A percentile compares a stretch with the other conserved stretches of the same genome.
Conservation (phyloP, 768 basidiomycete genomes). For the Pulveroboletus sp. region DNA sequence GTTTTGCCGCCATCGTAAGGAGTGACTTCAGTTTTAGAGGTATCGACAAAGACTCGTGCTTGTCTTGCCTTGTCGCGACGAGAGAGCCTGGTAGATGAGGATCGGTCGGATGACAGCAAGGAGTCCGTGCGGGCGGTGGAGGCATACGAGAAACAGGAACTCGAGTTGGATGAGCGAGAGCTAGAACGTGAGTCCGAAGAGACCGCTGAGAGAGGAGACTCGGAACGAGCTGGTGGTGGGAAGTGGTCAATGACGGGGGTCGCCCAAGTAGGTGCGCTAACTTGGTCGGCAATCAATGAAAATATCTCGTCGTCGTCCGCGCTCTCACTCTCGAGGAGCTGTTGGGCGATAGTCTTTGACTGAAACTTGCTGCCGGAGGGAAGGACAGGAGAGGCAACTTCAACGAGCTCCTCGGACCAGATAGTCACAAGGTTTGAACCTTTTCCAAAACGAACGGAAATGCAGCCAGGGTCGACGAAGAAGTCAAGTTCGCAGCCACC, state of each 20-base stretch:
- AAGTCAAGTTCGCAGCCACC: conserved; percentile 74
- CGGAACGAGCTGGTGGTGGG: conserved; percentile 48
- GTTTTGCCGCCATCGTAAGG: conserved; percentile 89
- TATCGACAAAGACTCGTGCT: conserved; percentile 71
- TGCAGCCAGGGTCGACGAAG: conserved; percentile 77
- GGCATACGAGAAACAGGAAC: conserved; percentile 70
- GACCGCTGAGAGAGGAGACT: conserved; percentile 56
- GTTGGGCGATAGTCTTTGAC: conserved; percentile 69
- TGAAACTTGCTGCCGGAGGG: conserved; percentile 18
- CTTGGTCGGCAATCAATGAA: conserved; percentile 69
- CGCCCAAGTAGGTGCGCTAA: conserved; percentile 65
- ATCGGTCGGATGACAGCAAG: conserved; percentile 38
- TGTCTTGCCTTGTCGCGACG: conserved; percentile 70
- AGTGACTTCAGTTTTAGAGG: conserved; percentile 73
- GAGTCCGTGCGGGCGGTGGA: conserved; percentile 56
- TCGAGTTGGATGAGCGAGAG: conserved; percentile 68
- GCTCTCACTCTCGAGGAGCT: conserved; percentile 66
- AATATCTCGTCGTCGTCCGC: conserved; percentile 75
- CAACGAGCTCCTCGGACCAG: conserved; percentile 59
- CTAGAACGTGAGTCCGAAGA: conserved; percentile 53
- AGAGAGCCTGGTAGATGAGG: conserved; percentile 51
- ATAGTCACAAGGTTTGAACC: conserved; percentile 52
- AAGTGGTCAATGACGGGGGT: conserved; percentile 64
- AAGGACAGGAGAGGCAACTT: conserved; percentile 18
- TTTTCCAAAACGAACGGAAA: conserved; percentile 61